phyloP scores from a whole-genome alignment of 257 asterid genomes.

The Gentiana dahurica region DNA sequence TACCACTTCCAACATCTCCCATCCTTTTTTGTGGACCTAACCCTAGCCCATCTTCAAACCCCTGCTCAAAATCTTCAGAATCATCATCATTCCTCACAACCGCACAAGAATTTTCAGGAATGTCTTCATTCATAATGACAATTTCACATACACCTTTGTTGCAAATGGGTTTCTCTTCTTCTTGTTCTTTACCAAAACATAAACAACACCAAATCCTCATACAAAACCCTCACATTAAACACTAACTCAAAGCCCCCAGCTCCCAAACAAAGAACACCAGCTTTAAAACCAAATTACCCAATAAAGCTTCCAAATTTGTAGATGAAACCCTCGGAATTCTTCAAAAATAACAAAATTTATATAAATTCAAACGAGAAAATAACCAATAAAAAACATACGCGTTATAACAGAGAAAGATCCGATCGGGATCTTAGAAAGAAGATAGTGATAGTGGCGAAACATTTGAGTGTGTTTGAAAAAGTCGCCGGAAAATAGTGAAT shows the following conservation, averaged over 20 bases:
- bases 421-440: too few relatives aligned
- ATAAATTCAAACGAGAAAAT: too few relatives aligned
- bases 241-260: not conserved
- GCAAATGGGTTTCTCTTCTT: constrained; percentile 10
- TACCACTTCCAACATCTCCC: constrained; percentile 17
- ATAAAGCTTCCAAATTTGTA: too few relatives aligned
- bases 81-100: constrained; percentile 17
- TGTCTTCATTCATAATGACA: constrained; percentile 26
- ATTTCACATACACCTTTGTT: constrained; percentile 5
- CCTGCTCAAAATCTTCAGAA: constrained; percentile 30
- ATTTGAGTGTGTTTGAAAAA: too few relatives aligned
- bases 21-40: constrained; percentile 14
- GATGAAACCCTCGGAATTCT: too few relatives aligned
- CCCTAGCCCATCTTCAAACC: constrained; percentile 9
- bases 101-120: constrained; percentile 30
- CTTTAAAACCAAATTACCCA: too few relatives aligned
- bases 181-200: constrained; percentile 56
- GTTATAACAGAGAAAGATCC: too few relatives aligned
- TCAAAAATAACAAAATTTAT: too few relatives aligned
- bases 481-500: too few relatives aligned
- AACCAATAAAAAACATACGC: too few relatives aligned
- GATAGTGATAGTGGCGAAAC: too few relatives aligned
- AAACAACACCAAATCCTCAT: constrained; percentile 86
- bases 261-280: too few relatives aligned
- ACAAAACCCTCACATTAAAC: constrained; percentile 22